Evolutionary conservation across 2,329 filamentous ascomycete genomes (phyloP).

Genomic region (Blastomyces silverae): DNA sequence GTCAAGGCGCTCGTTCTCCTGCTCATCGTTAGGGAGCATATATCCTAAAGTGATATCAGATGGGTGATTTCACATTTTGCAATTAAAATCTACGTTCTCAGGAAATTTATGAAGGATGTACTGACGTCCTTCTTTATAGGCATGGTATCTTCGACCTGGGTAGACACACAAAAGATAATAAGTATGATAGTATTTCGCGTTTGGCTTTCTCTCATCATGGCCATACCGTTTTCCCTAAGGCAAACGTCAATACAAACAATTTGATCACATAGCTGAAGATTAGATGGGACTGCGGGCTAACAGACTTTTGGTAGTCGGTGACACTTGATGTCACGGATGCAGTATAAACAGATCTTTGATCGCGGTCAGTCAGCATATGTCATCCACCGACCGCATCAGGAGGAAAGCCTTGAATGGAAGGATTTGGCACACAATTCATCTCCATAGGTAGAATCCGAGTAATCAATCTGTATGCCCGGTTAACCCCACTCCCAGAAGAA

Average conservation of each 20-base stretch:
- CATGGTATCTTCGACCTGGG: constrained; percentile 12
- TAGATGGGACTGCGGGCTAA: constrained; percentile 4
- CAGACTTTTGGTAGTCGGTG: constrained; percentile 17
- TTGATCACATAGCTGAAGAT: background rate
- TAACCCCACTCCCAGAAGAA: constrained; percentile 13
- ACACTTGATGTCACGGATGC: constrained; percentile 16
- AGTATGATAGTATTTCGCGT: background rate
- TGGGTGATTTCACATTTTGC: background rate
- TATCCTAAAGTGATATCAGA: constrained; percentile 12
- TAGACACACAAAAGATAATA: background rate
- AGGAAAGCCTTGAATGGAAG: background rate
- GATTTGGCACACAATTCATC: constrained; percentile 8
- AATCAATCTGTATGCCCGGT: background rate
- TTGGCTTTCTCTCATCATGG: background rate
- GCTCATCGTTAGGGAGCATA: constrained; percentile 21
- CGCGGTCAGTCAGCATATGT: background rate
- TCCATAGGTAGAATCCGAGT: constrained; percentile 13
- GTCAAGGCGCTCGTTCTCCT: constrained; percentile 19
- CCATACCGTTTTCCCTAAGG: constrained; percentile 8
- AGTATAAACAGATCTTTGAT: constrained; percentile 11
- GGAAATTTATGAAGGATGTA: background rate
- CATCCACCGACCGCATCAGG: no score
- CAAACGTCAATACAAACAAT: background rate
- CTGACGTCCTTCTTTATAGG: constrained; percentile 14
- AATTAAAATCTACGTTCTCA: background rate